These are phyloP conservation scores for Argentina anserina DNA, from an alignment of 306 rosid species.

Conservation along the genomic window DNA sequence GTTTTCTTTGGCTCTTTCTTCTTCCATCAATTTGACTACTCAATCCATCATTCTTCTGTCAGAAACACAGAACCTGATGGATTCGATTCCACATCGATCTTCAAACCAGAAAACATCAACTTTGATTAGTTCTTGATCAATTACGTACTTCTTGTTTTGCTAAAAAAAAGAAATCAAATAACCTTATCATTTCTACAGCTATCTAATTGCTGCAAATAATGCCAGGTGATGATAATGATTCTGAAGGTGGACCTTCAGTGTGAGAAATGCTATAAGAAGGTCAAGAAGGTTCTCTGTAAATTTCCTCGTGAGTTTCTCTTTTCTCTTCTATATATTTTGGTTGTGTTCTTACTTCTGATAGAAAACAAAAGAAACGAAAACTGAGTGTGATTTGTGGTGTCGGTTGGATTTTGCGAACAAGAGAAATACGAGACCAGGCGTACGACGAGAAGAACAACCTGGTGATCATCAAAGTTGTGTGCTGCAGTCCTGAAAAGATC, in stretches of 20 bases:
- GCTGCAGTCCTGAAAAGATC: slow-evolving; percentile 74
- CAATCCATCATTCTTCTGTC: slow-evolving; percentile 4
- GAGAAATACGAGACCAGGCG: slow-evolving; percentile 75
- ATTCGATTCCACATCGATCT: neutral
- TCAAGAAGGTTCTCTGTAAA: slow-evolving; percentile 65
- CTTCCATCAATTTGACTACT: neutral
- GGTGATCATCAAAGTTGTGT: slow-evolving; percentile 61
- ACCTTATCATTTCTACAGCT: neutral
- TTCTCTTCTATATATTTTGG: neutral
- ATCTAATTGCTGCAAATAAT: neutral
- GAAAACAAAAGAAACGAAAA: slow-evolving; percentile 4
- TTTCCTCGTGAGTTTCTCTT: slow-evolving; percentile 64
- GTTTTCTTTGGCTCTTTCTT: neutral
- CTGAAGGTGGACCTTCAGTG: slow-evolving; percentile 78
- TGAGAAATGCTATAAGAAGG: slow-evolving; percentile 61
- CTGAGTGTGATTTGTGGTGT: slow-evolving; percentile 32
- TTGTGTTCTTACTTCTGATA: neutral
- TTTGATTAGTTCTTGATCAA: neutral
- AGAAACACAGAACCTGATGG: neutral
- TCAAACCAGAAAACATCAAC: neutral
- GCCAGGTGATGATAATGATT: slow-evolving; percentile 49
- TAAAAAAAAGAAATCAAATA: neutral
- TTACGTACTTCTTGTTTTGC: neutral
- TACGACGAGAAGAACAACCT: slow-evolving; percentile 51
- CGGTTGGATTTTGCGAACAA: slow-evolving; percentile 39